Evolutionary conservation across 73 alveolate species (phyloP), one percentile per base, ranked within the genome.

Genomic region (Paramecium pentaurelia): DNA sequence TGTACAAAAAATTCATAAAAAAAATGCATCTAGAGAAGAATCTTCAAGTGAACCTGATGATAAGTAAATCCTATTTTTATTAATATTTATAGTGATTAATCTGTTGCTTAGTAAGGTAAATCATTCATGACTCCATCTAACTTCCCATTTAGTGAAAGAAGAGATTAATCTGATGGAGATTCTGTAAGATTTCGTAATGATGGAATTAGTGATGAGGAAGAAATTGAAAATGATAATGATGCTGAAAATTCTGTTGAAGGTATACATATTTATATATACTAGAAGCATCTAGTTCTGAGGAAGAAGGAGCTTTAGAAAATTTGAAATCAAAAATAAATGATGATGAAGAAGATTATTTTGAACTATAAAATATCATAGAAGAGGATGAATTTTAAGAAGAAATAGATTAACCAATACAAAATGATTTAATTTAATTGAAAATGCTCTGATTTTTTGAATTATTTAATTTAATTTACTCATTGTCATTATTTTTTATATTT

Each of bases 101-200:
- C 85, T 30, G 9, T 60, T 71, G 80, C 45, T 42, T 8, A 73
- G 20, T 30, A 89, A 64, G 71, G 71, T 12, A 37, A 54, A 89
- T 71, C 88, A 8, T 30, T 51, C 25, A 38, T 54, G 70, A 54
- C 70, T 18, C 70, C 70, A 16, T 54, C 86, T 83, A 70, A 89
- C 42, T 70, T 83, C 36, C 80, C 88, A 58, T 45, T 89, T 83
- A 10, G 88, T 45, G 73, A 89, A 25, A 71, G 86, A 30, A 89
- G 94, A 89, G 92, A 89, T 18, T 27, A 89, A 45, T 89, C 94
- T 2, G 94, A 89, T 60, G 94, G 90, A 8, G 94, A 89, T 10
- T 71, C 92, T 42, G 73, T 89, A 6, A 89, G 94, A 89, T 71
- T 89, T 58, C 30, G 91, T 27, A 83, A 89, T 71, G 94, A 89